Evolutionary conservation across 2,329 filamentous ascomycete genomes (phyloP), one percentile per base, ranked within the genome.

Genomic region (Arthrinium puccinioides): DNA sequence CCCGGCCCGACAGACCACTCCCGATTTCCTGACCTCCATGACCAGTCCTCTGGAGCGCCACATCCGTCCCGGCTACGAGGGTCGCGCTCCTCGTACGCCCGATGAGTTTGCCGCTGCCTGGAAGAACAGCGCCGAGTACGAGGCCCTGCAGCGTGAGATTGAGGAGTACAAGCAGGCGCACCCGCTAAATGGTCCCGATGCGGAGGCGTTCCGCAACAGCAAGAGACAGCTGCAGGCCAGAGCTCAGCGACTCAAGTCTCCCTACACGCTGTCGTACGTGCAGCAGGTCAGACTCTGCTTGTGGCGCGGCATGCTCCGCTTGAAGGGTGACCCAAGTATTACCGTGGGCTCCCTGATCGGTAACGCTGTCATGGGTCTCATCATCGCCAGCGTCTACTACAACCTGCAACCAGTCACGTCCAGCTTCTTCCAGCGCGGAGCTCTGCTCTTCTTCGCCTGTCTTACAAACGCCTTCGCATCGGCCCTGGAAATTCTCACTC

Each of bases 391-490:
- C 41, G 79, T 92, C 48, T 94, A 89, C 61, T 94, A 74, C 68
- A 82, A 92, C 57, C 60, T 92, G 25, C 56, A 71, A 13, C 52
- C 68, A 1, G 70, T 67, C 15, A 82, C 84, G 0, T 52, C 59
- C 20, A 86, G 79, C 51, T 88, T 94, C 66, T 90, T 80, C 64
- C 72, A 75, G 48, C 78, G 87, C 43, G 84, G 82, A 44, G 81
- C 84, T 25, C 69, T 94, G 21, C 68, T 94, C 36, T 94, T 94
- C 74, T 90, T 92, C 54, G 84, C 85, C 48, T 79, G 88, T 50
- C 66, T 94, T 42, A 79, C 89, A 64, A 92, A 88, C 59, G 86
- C 85, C 33, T 89, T 90, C 53, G 72, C 79, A 43, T 82, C 76
- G 54, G 82, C 83, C 41, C 72, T 89, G 24, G 86, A 90, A 59